phyloP scores from a whole-genome alignment of 768 basidiomycete species.

The Jaapia argillacea region DNA sequence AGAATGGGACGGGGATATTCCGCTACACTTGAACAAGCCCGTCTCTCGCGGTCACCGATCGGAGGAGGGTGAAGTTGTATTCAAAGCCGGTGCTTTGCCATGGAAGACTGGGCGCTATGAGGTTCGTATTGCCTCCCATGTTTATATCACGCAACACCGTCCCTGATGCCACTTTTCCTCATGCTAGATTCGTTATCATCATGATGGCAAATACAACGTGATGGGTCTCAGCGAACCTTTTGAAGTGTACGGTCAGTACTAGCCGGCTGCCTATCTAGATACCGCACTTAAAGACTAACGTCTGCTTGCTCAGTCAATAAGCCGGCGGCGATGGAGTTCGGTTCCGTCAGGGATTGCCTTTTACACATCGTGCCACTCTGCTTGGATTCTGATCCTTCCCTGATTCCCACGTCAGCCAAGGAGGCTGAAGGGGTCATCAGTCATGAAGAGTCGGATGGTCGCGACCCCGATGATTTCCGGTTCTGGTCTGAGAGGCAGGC shows the following conservation, averaged over 20 bases:
- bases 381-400: constrained; percentile 75
- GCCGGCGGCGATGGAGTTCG: constrained; percentile 53
- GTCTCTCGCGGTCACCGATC: constrained; percentile 27
- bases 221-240: constrained; percentile 79
- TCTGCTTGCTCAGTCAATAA: constrained; percentile 45
- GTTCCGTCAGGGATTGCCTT: constrained; percentile 54
- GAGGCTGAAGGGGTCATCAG: constrained; percentile 2
- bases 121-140: constrained; percentile 26
- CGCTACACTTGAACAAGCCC: constrained; percentile 32
- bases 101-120: constrained; percentile 87
- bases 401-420: constrained; percentile 43
- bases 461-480: constrained; percentile 85
- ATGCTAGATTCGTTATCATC: constrained; percentile 75
- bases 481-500: constrained; percentile 93
- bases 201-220: constrained; percentile 96
- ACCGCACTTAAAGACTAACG: constrained; percentile 2
- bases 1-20: constrained; percentile 89
- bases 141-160: neutral
- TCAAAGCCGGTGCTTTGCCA: constrained; percentile 72
- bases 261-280: constrained; percentile 3
- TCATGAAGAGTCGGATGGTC: constrained; percentile 27
- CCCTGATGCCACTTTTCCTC: neutral
- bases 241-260: constrained; percentile 73
- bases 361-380: constrained; percentile 76
- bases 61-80: constrained; percentile 58